A percentile compares a stretch with the other conserved stretches of the same genome.
Evolutionary conservation across 75 land plant species (phyloP).

Genomic region (Sequoiadendron giganteum): DNA sequence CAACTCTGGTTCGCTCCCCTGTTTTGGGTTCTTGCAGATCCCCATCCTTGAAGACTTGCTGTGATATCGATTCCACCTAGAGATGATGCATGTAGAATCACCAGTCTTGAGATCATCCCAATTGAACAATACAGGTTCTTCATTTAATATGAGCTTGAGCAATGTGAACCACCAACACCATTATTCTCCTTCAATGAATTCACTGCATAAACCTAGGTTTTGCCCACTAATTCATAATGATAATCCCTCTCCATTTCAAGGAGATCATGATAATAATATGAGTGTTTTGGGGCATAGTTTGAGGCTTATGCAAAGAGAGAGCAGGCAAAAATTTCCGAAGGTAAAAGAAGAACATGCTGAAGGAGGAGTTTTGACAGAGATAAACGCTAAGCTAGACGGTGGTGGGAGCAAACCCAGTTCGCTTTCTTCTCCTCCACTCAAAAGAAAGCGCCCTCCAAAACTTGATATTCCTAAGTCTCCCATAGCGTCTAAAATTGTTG

Average conservation of each 20-base stretch:
- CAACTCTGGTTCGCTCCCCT: too few relatives aligned
- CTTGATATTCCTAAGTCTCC: conserved; percentile 10
- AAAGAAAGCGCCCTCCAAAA: conserved; percentile 17
- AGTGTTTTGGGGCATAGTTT: conserved; percentile 3
- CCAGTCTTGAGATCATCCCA: neutral
- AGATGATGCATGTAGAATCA: neutral
- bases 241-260: neutral
- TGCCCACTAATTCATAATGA: neutral
- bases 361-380: conserved; percentile 4
- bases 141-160: neutral
- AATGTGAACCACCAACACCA: neutral
- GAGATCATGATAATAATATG: neutral
- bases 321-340: neutral
- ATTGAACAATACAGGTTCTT: neutral
- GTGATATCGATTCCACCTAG: too few relatives aligned
- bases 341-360: neutral
- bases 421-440: conserved; percentile 2
- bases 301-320: neutral
- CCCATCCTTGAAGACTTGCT: too few relatives aligned
- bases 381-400: neutral
- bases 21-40: too few relatives aligned
- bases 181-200: neutral
- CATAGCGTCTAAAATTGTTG: neutral
- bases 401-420: too few relatives aligned
- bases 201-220: neutral